These are phyloP conservation scores for Coniferiporia sulphurascens DNA, from an alignment of 1,284 basidiomycete species.

Conservation along the genomic window DNA sequence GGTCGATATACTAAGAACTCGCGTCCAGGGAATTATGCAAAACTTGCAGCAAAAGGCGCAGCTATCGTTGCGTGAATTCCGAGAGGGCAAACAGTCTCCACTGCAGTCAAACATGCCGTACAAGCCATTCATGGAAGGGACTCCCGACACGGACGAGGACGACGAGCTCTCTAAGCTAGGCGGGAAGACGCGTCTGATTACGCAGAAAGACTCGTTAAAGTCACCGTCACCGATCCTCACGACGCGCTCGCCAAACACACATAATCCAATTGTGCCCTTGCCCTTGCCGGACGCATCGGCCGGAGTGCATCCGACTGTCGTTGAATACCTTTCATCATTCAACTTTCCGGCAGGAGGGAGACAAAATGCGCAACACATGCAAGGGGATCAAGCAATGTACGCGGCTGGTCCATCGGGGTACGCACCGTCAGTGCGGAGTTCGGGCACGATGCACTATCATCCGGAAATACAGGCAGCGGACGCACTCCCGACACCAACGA, in stretches of 20 bases:
- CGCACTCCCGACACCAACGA: conserved; percentile 27
- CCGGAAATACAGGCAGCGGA: conserved; percentile 19
- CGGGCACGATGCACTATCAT: conserved; percentile 11
- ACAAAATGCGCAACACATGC: not conserved
- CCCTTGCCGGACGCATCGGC: conserved; percentile 38
- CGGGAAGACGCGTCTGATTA: conserved; percentile 65
- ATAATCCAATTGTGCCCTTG: conserved; percentile 54
- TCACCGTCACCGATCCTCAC: conserved; percentile 49
- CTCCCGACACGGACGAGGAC: conserved; percentile 49
- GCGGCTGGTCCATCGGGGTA: not conserved
- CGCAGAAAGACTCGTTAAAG: conserved; percentile 48
- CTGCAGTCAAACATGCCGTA: conserved; percentile 29
- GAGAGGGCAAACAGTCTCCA: conserved; percentile 51
- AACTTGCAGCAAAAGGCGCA: conserved; percentile 60
- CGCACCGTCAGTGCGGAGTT: not conserved
- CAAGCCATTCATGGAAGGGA: conserved; percentile 41
- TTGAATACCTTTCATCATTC: conserved; percentile 67
- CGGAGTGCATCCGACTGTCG: conserved; percentile 52
- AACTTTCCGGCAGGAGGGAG: conserved; percentile 20
- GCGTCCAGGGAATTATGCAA: conserved; percentile 42
- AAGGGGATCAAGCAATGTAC: not conserved
- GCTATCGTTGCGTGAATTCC: conserved; percentile 55
- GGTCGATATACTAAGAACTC: not conserved
- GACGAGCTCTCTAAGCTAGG: conserved; percentile 70
- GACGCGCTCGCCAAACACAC: conserved; percentile 59